These are phyloP conservation scores for Cystofilobasidium bisporidii DNA, from an alignment of 768 basidiomycete species.

Conservation along the genomic window DNA sequence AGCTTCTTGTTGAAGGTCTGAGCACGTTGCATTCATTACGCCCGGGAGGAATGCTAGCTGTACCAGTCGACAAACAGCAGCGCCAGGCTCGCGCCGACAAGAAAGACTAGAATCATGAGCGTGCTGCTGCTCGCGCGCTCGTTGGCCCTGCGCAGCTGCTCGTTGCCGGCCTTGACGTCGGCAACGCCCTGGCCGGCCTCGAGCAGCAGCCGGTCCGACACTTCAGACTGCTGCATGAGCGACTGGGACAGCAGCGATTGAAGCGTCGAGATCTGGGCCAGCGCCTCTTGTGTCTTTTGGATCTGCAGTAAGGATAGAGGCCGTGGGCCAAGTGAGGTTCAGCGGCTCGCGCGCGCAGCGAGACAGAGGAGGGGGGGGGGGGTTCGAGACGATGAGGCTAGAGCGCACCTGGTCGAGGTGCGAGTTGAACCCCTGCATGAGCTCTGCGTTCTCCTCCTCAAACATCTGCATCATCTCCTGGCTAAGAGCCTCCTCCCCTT, in stretches of 20 bases:
- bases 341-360: too few relatives aligned
- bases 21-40: too few relatives aligned
- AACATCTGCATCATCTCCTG: slow-evolving; percentile 3
- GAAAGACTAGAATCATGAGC: slow-evolving; percentile 80
- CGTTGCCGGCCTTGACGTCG: slow-evolving; percentile 79
- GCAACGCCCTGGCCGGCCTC: slow-evolving; percentile 81
- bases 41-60: too few relatives aligned
- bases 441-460: slow-evolving; percentile 10
- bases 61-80: slow-evolving; percentile 90
- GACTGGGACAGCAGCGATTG: slow-evolving; percentile 86
- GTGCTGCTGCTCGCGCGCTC: slow-evolving; percentile 76
- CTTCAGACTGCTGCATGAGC: slow-evolving; percentile 76
- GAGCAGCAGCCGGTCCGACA: slow-evolving; percentile 87
- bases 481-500: slow-evolving; percentile 1
- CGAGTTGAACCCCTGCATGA: slow-evolving; percentile 10
- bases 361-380: too few relatives aligned
- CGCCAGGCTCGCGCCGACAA: slow-evolving; percentile 82
- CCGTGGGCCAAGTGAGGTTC: neutral
- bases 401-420: slow-evolving; percentile 9
- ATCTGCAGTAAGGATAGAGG: neutral
- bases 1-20: too few relatives aligned
- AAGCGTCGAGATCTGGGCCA: slow-evolving; percentile 58
- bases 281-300: slow-evolving; percentile 3
- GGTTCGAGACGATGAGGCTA: neutral
- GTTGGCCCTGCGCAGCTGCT: slow-evolving; percentile 82